Evolutionary conservation across 495 filamentous ascomycete genomes (phyloP).

Genomic region (Penicillium robsamsonii): DNA sequence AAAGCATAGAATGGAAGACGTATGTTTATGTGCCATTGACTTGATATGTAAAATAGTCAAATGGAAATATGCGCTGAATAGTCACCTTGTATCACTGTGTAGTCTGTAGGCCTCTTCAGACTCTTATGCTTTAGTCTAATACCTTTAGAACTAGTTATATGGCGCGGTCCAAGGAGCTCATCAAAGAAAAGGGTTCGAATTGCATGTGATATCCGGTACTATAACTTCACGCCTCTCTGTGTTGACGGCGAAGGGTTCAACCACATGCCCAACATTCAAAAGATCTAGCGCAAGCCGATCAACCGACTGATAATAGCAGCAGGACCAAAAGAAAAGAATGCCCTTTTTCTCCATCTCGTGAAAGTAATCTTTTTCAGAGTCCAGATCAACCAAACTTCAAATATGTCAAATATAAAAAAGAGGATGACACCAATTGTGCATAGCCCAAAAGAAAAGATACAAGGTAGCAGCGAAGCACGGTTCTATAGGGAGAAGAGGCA

Average conservation of each 20-base stretch:
- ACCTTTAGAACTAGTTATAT: not conserved
- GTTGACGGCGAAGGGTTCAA: not conserved
- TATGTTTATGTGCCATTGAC: not conserved
- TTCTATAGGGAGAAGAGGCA: slow-evolving; percentile 24
- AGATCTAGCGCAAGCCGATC: not conserved
- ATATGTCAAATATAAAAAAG: slow-evolving; percentile 16
- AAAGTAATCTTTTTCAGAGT: slow-evolving; percentile 21
- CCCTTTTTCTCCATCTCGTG: slow-evolving; percentile 18
- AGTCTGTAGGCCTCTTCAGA: not conserved
- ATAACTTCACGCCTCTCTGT: not conserved
- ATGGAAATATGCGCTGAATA: not conserved
- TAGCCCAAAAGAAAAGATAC: slow-evolving; percentile 20
- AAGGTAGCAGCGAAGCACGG: slow-evolving; percentile 20
- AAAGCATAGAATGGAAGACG: not conserved
- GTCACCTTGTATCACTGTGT: not conserved
- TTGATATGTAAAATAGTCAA: not conserved
- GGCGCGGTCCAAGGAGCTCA: not conserved
- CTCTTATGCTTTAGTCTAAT: not conserved
- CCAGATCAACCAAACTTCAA: slow-evolving; percentile 19
- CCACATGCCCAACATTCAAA: not conserved
- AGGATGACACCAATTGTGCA: slow-evolving; percentile 8
- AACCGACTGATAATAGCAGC: slow-evolving; percentile 1
- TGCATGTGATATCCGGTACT: not conserved
- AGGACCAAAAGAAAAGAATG: slow-evolving; percentile 16
- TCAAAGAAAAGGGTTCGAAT: not conserved